phyloP scores from a whole-genome alignment of 106 monocot species.

The Amphibolis antarctica region DNA sequence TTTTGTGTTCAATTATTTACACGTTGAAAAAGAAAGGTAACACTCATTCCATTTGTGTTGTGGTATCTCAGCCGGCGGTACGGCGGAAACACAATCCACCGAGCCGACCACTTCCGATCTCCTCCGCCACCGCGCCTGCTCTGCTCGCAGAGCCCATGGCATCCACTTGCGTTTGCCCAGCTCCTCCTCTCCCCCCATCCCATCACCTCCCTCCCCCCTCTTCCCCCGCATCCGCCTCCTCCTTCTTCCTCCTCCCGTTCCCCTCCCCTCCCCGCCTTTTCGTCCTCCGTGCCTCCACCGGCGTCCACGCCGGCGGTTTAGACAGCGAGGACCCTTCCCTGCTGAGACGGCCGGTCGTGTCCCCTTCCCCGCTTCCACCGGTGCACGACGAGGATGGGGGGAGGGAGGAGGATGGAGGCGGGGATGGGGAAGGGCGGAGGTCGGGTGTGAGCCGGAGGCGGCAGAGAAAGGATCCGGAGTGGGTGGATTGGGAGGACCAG shows the following conservation, averaged over 20 bases:
- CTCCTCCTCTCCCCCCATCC: background rate
- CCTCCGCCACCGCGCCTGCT: background rate
- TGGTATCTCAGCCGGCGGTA: background rate
- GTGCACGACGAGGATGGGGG: background rate
- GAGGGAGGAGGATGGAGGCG: background rate
- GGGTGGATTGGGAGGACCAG: conserved; percentile 78
- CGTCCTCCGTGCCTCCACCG: conserved; percentile 2
- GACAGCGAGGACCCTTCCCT: conserved; percentile 5
- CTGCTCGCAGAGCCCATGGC: background rate
- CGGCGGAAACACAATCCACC: conserved; percentile 1
- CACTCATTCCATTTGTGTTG: too few species aligned
- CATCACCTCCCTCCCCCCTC: background rate
- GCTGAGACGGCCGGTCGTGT: conserved; percentile 11
- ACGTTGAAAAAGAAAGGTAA: too few species aligned
- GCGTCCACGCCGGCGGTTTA: conserved; percentile 1
- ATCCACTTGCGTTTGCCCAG: conserved; percentile 1
- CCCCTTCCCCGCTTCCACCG: background rate
- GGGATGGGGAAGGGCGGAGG: background rate
- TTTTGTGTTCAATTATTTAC: too few species aligned
- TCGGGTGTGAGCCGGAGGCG: conserved; percentile 3
- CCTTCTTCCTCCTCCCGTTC: conserved; percentile 7
- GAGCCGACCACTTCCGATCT: background rate
- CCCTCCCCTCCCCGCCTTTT: conserved; percentile 9
- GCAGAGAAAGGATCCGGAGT: conserved; percentile 26
- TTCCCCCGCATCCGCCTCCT: background rate